Conservation (phyloP, 805 yeast species). For the Pichia insulana region DNA sequence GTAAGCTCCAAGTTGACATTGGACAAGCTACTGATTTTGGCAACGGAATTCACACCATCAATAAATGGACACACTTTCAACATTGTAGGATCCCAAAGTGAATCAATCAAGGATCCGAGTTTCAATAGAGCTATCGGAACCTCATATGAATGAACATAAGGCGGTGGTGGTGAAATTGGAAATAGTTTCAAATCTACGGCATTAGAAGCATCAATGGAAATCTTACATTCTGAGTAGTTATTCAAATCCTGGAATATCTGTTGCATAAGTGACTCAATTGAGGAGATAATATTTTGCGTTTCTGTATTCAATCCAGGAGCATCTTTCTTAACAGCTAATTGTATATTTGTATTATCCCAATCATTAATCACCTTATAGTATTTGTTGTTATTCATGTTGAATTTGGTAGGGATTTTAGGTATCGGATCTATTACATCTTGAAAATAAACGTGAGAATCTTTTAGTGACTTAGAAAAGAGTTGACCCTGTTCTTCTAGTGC, state of each 20-base stretch:
- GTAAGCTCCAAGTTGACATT: constrained; percentile 74
- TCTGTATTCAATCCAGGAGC: constrained; percentile 16
- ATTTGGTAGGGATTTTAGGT: not conserved
- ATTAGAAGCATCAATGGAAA: constrained; percentile 84
- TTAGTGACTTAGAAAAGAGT: constrained; percentile 50
- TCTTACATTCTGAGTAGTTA: constrained; percentile 91
- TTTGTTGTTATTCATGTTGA: constrained; percentile 12
- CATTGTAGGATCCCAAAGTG: constrained; percentile 97
- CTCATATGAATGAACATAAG: constrained; percentile 66
- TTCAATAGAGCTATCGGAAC: constrained; percentile 90
- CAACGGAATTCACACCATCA: constrained; percentile 80
- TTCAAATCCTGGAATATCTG: constrained; percentile 92
- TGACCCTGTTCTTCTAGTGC: constrained; percentile 86
- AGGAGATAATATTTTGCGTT: constrained; percentile 28
- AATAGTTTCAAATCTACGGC: constrained; percentile 90
- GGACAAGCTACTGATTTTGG: constrained; percentile 67
- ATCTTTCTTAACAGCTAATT: constrained; percentile 16
- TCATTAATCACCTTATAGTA: constrained; percentile 27
- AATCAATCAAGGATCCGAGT: constrained; percentile 64
- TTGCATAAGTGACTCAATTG: constrained; percentile 70
- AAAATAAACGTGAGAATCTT: constrained; percentile 36
- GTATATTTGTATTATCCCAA: constrained; percentile 21
- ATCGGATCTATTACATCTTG: constrained; percentile 14
- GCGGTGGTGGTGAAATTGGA: constrained; percentile 79
- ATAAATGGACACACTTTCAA: constrained; percentile 76